Evolutionary conservation across 768 basidiomycete species (phyloP).

Genomic region (Lactarius sanguifluus): DNA sequence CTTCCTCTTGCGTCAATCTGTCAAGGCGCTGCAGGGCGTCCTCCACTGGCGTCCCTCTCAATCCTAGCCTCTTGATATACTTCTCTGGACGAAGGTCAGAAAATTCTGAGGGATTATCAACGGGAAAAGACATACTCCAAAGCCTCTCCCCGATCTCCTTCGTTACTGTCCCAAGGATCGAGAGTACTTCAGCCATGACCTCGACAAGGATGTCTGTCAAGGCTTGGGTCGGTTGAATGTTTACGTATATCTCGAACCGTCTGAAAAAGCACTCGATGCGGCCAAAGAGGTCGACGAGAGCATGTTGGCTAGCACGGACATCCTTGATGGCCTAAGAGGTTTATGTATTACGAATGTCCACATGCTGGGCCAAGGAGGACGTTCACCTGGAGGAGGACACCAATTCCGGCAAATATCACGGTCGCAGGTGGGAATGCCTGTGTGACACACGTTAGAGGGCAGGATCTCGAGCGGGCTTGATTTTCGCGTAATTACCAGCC

Average conservation of each 20-base stretch:
- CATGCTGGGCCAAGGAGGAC: background rate
- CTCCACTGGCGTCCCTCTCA: background rate
- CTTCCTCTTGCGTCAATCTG: background rate
- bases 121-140: background rate
- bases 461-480: background rate
- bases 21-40: background rate
- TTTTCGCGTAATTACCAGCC: background rate
- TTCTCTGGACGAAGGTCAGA: background rate
- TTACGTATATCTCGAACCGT: background rate
- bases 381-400: background rate
- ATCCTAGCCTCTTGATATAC: background rate
- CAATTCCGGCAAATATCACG: background rate
- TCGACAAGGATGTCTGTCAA: background rate
- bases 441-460: background rate
- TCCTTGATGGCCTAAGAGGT: background rate
- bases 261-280: background rate
- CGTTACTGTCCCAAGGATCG: background rate
- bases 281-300: background rate
- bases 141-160: background rate
- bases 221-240: background rate
- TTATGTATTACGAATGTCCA: background rate
- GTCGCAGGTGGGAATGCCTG: constrained; percentile 1
- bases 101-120: background rate
- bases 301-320: background rate
- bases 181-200: background rate